A percentile compares a stretch with the other conserved stretches of the same genome.
Evolutionary conservation across 2,329 filamentous ascomycete species (phyloP).

Genomic region (Verticillium klebahnii): DNA sequence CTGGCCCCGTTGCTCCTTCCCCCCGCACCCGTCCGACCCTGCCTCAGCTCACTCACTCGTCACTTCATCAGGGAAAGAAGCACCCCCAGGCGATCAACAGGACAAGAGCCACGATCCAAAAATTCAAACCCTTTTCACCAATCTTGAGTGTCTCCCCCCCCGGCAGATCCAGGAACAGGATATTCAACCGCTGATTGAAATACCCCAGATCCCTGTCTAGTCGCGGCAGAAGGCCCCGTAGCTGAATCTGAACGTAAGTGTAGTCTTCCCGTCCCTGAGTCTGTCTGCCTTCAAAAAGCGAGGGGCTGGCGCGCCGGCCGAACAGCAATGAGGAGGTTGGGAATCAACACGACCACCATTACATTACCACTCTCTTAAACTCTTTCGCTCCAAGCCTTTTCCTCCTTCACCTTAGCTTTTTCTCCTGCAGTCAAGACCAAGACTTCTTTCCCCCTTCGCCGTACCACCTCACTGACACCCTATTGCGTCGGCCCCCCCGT

Average conservation of each 20-base stretch:
- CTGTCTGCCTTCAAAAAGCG: background rate
- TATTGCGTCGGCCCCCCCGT: background rate
- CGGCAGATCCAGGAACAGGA: background rate
- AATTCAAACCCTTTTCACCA: conserved; percentile 3
- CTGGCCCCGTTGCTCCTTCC: background rate
- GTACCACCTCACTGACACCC: background rate
- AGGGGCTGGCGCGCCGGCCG: background rate
- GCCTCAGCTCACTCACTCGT: background rate
- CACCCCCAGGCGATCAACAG: background rate
- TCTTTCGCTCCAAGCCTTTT: conserved; percentile 5
- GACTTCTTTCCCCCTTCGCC: background rate
- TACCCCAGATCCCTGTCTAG: background rate
- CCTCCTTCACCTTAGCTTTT: conserved; percentile 3
- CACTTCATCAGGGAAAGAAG: background rate
- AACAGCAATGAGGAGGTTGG: background rate
- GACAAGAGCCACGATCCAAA: background rate
- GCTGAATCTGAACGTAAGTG: background rate
- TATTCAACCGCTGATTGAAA: background rate
- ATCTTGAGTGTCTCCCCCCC: conserved; percentile 4
- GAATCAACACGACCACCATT: conserved; percentile 1
- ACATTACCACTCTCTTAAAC: conserved; percentile 9
- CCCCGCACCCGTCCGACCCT: background rate
- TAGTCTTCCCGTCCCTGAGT: background rate
- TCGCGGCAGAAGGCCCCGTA: background rate
- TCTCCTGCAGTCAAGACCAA: conserved; percentile 1